Evolutionary conservation across 23 red algal genomes (phyloP).

Genomic region (Porphyridium purpureum): DNA sequence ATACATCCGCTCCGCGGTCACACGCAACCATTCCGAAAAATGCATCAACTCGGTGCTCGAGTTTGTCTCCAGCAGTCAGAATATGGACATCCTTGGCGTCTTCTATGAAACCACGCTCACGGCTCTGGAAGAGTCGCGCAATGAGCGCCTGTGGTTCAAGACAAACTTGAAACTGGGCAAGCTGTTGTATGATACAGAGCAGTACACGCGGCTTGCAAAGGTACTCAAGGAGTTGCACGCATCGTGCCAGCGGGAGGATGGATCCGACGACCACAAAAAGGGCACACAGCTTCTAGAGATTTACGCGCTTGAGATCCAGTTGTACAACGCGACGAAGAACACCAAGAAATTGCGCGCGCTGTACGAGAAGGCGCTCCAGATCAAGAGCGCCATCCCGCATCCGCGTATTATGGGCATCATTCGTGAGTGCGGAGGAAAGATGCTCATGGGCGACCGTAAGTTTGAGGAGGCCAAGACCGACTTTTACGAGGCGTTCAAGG

Average conservation of each 20-base stretch:
- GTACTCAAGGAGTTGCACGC: conserved; percentile 75
- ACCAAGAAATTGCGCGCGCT: conserved; percentile 60
- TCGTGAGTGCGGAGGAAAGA: conserved; percentile 91
- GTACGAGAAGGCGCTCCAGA: conserved; percentile 81
- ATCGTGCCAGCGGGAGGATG: conserved; percentile 55
- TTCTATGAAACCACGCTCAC: conserved; percentile 72
- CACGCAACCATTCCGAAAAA: conserved; percentile 85
- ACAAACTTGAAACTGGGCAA: conserved; percentile 80
- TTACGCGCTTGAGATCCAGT: conserved; percentile 97
- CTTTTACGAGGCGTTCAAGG: conserved; percentile 96
- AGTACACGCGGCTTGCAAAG: conserved; percentile 31
- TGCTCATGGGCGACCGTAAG: conserved; percentile 63
- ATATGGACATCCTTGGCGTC: conserved; percentile 49
- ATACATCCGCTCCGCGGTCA: conserved; percentile 88
- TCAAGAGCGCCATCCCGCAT: conserved; percentile 73
- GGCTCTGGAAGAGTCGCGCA: conserved; percentile 52
- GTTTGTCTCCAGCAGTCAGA: conserved; percentile 59
- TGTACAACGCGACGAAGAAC: conserved; percentile 80
- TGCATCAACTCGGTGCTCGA: conserved; percentile 86
- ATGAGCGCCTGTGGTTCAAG: conserved; percentile 94
- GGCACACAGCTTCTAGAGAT: conserved; percentile 94
- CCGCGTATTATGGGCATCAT: conserved; percentile 93
- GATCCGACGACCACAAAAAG: conserved; percentile 70
- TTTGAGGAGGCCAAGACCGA: conserved; percentile 64
- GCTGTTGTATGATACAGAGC: conserved; percentile 66